Base-by-base conservation (phyloP, 2,329 filamentous ascomycete genomes). In the Huntiella omanensis region DNA sequence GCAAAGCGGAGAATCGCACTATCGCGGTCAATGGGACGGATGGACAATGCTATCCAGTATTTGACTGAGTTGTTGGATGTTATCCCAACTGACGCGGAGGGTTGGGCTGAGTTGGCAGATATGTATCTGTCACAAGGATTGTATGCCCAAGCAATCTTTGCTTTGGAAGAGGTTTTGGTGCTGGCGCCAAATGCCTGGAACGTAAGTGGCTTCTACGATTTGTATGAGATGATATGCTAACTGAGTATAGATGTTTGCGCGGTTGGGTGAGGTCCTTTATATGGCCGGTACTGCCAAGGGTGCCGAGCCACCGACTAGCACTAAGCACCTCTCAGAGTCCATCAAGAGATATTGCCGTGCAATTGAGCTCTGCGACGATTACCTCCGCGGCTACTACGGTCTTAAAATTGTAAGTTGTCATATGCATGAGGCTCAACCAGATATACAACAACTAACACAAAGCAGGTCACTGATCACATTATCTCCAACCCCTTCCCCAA, bases 131-230 rank as follows among this genome's bases (percentile, higher is more conserved):
- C 70, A 15, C 81, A 88, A 57, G 84, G 81, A 1, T 63, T 88
- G 55, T 85, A 82, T 57, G 65, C 77, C 11, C 88, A 96, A 60
- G 83, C 86, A 35, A 77, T 94, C 43, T 94, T 81, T 60, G 80
- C 85, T 50, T 65, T 94, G 39, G 91, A 98, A 60, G 91, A 98
- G 60, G 85, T 93, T 15, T 62, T 98, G 39, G 67, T 96, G 44
- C 69, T 93, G 48, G 74, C 77, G 45, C 88, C 91, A 3, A 93
- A 94, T 64, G 84, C 88, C 15, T 98, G 91, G 87, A 96, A 93
- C 66, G 83, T 91, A 60, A 59, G 82, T 60, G 50, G n/a, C 5
- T 19, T 13, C 8, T 41, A 32, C 5, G 15, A 6, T n/a, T 40
- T 4, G 12, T 12, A 13, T 19, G 2, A 6, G 16, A 3, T 4